phyloP scores from a whole-genome alignment of 2,329 filamentous ascomycete species.

The Scytalidium sp. region DNA sequence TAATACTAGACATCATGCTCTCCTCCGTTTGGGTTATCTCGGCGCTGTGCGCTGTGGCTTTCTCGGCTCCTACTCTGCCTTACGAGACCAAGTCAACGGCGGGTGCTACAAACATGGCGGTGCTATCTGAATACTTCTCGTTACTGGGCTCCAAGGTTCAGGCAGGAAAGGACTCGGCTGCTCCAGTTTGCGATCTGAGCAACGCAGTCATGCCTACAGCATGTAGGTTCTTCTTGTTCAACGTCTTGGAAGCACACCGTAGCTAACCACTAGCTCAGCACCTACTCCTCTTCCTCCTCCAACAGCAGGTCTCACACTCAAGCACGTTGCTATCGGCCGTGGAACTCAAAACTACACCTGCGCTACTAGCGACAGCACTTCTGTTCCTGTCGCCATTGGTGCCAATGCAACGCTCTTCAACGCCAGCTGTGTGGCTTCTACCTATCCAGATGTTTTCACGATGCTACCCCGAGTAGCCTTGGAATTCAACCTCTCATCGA shows the following conservation, averaged over 20 bases:
- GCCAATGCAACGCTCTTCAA: slow-evolving; percentile 87
- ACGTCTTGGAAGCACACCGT: not conserved
- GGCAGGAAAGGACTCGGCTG: slow-evolving; percentile 38
- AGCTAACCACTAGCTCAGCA: slow-evolving; percentile 34
- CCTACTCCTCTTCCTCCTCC: slow-evolving; percentile 59
- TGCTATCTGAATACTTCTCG: slow-evolving; percentile 61
- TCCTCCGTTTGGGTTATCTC: slow-evolving; percentile 44
- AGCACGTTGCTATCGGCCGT: slow-evolving; percentile 80
- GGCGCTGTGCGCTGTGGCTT: slow-evolving; percentile 43
- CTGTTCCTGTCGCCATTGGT: slow-evolving; percentile 63
- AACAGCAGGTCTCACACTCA: slow-evolving; percentile 57
- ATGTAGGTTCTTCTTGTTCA: slow-evolving; percentile 37
- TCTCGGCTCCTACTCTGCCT: slow-evolving; percentile 24
- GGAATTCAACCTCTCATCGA: slow-evolving; percentile 54
- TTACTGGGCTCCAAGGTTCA: slow-evolving; percentile 54
- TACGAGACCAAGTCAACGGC: slow-evolving; percentile 16
- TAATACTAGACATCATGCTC: slow-evolving; percentile 39
- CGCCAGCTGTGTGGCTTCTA: slow-evolving; percentile 72
- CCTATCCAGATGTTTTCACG: slow-evolving; percentile 63
- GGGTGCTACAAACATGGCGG: slow-evolving; percentile 23
- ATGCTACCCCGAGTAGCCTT: slow-evolving; percentile 66
- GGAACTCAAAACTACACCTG: slow-evolving; percentile 97
- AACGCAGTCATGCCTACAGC: slow-evolving; percentile 48
- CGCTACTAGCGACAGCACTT: slow-evolving; percentile 54
- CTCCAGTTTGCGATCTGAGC: slow-evolving; percentile 52